phyloP scores from a whole-genome alignment of 2,329 filamentous ascomycete species.

The Herpotrichia juniperi region DNA sequence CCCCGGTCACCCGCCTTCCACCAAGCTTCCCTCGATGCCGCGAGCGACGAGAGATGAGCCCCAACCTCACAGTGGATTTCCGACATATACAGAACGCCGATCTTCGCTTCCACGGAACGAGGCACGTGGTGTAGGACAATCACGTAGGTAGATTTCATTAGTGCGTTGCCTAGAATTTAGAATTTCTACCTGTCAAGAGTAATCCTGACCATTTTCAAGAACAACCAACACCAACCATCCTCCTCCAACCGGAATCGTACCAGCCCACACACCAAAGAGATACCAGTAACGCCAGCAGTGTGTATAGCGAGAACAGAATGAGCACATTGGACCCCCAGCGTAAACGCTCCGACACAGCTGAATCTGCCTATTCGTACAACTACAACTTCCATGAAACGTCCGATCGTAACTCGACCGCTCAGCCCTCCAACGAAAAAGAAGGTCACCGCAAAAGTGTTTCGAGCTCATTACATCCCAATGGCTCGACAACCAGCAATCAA shows the following conservation, averaged over 20 bases:
- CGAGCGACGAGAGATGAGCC: conserved; percentile 26
- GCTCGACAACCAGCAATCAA: conserved; percentile 9
- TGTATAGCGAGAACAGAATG: conserved; percentile 36
- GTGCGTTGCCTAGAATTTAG: conserved; percentile 29
- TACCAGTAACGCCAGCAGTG: conserved; percentile 39
- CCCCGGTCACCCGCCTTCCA: conserved; percentile 30
- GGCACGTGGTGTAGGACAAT: conserved; percentile 19
- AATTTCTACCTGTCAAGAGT: conserved; percentile 19
- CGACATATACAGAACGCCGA: conserved; percentile 19
- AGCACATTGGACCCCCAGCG: conserved; percentile 26
- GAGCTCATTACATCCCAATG: conserved; percentile 22
- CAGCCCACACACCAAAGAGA: conserved; percentile 34
- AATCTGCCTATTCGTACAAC: conserved; percentile 20
- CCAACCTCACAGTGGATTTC: conserved; percentile 23
- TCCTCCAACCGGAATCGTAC: conserved; percentile 23
- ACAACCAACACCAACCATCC: conserved; percentile 20
- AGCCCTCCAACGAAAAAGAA: conserved; percentile 14
- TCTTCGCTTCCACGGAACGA: conserved; percentile 2
- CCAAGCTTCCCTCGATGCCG: conserved; percentile 33
- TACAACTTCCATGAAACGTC: conserved; percentile 24
- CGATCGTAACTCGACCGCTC: conserved; percentile 23
- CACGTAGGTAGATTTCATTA: conserved; percentile 41
- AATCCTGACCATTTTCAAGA: conserved; percentile 32
- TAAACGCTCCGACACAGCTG: conserved; percentile 20
- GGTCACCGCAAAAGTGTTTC: conserved; percentile 20